Base-by-base conservation (phyloP, 2,329 filamentous ascomycete genomes). In the Colletotrichum cuscutae region DNA sequence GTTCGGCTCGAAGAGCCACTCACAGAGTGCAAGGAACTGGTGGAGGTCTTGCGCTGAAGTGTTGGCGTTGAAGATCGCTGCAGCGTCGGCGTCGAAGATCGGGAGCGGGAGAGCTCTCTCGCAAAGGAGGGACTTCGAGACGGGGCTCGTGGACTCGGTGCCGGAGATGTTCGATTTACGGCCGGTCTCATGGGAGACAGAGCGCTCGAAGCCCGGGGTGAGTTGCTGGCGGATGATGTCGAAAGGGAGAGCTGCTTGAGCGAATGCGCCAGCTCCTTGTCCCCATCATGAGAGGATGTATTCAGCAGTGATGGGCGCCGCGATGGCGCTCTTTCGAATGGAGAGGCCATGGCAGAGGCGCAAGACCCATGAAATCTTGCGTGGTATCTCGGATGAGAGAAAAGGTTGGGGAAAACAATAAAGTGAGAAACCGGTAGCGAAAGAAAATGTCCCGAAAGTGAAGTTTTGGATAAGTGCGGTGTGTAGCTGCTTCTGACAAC, bases 31-130 rank as follows among this genome's bases (percentile, higher is more conserved):
- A 91, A 80, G 37, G 89, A 91, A 78, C 87, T 90, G 75, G 86
- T 86, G 3, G 89, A 91, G 1, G 89, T 84, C 76, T 90, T 91
- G 32, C 88, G 85, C 52, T 89, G 80, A 6, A 91, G 81, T 0
- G 84, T 83, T 1, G 89, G 88, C 2, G 88, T 89, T 24, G 80
- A 82, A 5, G 74, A 75, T 60, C 74, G 71, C 24, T 89, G 80
- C 5, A 91, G 81, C 0, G 84, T 83, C 1, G 89, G 88, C 3
- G 88, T 89, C 24, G 80, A 82, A 4, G 74, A 75, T 52, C 74
- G 61, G 3, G 86, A 84, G 66, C 85, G 82, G 5, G 87, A 86
- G 30, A 72, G 66, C 12, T 84, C 83, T 15, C 83, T 80, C 24
- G 83, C 81, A 71, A 77, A 79, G 74, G 79, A 87, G 65, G 77